Conservation (phyloP, 1,139 yeast genomes). For the Diutina ranongensis region DNA sequence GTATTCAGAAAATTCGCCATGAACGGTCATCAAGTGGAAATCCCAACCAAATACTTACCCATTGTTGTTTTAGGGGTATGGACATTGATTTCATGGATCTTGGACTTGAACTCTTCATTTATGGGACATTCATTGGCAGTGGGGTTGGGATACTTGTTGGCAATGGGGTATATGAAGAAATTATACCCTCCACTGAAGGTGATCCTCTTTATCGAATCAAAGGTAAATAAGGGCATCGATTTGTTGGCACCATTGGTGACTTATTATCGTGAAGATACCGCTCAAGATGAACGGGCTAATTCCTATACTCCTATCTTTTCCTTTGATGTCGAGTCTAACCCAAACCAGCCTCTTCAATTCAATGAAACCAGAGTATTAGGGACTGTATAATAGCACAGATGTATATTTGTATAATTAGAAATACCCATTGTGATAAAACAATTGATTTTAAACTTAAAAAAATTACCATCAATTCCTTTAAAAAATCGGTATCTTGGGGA, state of each 20-base stretch:
- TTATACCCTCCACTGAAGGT: slow-evolving; percentile 58
- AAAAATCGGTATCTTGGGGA: no score
- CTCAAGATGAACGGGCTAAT: slow-evolving; percentile 11
- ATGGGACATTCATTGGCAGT: slow-evolving; percentile 54
- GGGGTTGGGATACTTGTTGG: slow-evolving; percentile 35
- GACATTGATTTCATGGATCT: slow-evolving; percentile 17
- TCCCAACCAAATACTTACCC: slow-evolving; percentile 60
- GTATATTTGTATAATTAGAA: no score
- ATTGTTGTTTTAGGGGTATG: slow-evolving; percentile 38
- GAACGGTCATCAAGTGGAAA: slow-evolving; percentile 17
- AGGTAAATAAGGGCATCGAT: slow-evolving; percentile 36
- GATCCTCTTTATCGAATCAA: slow-evolving; percentile 55
- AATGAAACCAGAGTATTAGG: slow-evolving; percentile 1
- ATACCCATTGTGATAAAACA: no score
- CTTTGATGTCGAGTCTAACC: slow-evolving; percentile 13
- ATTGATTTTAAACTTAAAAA: not conserved
- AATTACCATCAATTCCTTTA: no score
- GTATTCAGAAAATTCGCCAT: slow-evolving; percentile 18
- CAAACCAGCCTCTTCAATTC: not conserved
- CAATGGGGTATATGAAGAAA: slow-evolving; percentile 41
- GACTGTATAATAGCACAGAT: not conserved
- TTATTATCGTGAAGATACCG: slow-evolving; percentile 47
- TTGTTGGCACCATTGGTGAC: slow-evolving; percentile 42
- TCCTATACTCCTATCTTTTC: slow-evolving; percentile 23
- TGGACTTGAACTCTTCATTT: slow-evolving; percentile 55